Conservation (phyloP, 257 asterid genomes). For the Capsicum pubescens region DNA sequence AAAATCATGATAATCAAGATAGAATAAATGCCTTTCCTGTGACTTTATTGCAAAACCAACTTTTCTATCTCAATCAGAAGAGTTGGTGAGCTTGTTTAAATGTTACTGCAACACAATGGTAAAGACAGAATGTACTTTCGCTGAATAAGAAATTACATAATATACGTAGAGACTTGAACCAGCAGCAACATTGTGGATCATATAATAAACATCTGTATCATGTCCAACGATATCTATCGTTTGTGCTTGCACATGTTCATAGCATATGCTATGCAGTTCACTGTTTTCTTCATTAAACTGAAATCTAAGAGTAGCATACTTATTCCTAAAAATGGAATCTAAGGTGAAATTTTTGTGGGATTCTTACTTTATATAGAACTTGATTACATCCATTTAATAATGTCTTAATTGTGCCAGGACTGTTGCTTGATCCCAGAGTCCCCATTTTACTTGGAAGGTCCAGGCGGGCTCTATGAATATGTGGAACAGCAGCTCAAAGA, state of each 20-base stretch:
- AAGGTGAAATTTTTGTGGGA: not conserved
- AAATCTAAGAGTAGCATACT: not conserved
- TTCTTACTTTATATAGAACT: not conserved
- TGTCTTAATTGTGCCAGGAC: constrained; percentile 64
- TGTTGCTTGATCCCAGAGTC: constrained; percentile 98
- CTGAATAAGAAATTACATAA: constrained; percentile 5
- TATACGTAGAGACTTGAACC: constrained; percentile 10
- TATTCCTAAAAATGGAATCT: not conserved
- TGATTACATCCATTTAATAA: constrained; percentile 32
- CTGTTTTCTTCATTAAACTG: not conserved
- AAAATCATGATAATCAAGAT: not conserved
- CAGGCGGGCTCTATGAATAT: constrained; percentile 85
- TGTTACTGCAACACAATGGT: not conserved
- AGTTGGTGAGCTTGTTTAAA: not conserved
- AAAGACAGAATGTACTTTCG: not conserved
- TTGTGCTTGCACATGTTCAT: not conserved
- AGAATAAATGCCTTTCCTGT: not conserved
- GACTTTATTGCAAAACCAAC: not conserved
- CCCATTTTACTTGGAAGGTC: constrained; percentile 90
- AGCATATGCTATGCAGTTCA: constrained; percentile 9
- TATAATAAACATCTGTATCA: not conserved
- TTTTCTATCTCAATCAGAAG: not conserved
- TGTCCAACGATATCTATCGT: constrained; percentile 4
- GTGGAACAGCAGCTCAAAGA: constrained; percentile 84
- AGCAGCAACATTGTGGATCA: constrained; percentile 25